phyloP scores from a whole-genome alignment of 2,329 filamentous ascomycete genomes.

The Colletotrichum sp. region DNA sequence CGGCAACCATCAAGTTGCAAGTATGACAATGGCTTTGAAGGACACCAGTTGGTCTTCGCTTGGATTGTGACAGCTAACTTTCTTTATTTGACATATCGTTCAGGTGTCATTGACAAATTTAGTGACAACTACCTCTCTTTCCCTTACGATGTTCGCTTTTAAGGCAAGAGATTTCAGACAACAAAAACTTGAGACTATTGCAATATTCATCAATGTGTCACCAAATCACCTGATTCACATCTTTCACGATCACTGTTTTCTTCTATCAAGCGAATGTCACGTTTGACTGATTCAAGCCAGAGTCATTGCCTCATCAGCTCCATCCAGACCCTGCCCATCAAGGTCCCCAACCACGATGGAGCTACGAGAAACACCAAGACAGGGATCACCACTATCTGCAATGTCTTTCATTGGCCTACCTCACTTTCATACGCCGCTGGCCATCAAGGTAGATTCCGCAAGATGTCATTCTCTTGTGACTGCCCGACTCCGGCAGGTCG shows the following conservation, averaged over 20 bases:
- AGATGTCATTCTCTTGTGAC: background rate
- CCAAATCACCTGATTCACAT: background rate
- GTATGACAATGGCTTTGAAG: background rate
- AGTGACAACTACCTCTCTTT: fast-evolving
- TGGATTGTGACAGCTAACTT: fast-evolving
- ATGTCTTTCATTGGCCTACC: background rate
- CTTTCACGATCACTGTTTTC: background rate
- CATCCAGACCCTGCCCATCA: constrained; percentile 10
- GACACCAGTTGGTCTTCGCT: background rate
- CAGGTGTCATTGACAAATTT: fast-evolving
- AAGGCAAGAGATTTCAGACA: background rate
- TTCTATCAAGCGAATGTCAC: background rate
- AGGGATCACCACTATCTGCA: background rate
- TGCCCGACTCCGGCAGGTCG: background rate
- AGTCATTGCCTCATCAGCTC: background rate
- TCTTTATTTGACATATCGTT: fast-evolving
- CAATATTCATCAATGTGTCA: background rate
- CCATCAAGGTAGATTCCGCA: constrained; percentile 13
- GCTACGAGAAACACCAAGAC: constrained; percentile 10
- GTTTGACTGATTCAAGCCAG: background rate
- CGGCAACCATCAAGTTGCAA: background rate
- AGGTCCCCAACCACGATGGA: constrained; percentile 5
- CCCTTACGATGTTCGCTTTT: fast-evolving
- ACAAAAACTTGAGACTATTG: background rate
- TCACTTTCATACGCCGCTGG: background rate